Base-by-base conservation (phyloP, 495 filamentous ascomycete genomes). In the Annulohypoxylon stygium region DNA sequence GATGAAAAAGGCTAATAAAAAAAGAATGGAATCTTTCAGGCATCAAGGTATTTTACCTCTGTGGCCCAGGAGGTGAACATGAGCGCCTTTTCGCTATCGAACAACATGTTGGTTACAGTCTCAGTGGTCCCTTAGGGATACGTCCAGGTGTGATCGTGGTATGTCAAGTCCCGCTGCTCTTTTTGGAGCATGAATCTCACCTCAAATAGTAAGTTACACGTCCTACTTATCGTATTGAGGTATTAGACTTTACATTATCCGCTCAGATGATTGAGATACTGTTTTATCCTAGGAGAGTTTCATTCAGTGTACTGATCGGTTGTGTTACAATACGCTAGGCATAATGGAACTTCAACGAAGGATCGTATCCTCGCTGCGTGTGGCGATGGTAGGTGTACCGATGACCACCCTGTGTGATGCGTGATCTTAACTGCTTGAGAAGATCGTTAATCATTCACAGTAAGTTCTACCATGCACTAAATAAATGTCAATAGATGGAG, bases 331-430 rank as follows among this genome's bases (percentile, higher is more conserved):
- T 48, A 48, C 2, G 9, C 8, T 48, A 48, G 45, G 20, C 12
- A 48, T 9, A 48, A 48, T 20, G 45, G 45, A 48, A 48, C 45
- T 23, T 48, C 45, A 2, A 48, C 45, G 3, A 48, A 48, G 12
- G 45, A 48, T 48, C 45, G 45, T 16, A 48, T 48, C 20, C 45
- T 48, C 12, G 45, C 45, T 8, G 45, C 45, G 9, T 2, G n/a
- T 23, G n/a, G 45, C 9, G 45, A 48, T 48, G 45, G 45, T 48
- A 48, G 18, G 45, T 26, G 48, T n/a, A n/a, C n/a, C n/a, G n/a
- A n/a, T n/a, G n/a, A n/a, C n/a, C n/a, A n/a, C n/a, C n/a, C n/a
- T n/a, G n/a, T n/a, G n/a, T n/a, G n/a, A n/a, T n/a, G n/a, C n/a
- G n/a, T n/a, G n/a, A n/a, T n/a, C n/a, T n/a, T n/a, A n/a, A n/a